phyloP scores from a whole-genome alignment of 2,329 filamentous ascomycete species.

The Aspergillus costaricaensis region DNA sequence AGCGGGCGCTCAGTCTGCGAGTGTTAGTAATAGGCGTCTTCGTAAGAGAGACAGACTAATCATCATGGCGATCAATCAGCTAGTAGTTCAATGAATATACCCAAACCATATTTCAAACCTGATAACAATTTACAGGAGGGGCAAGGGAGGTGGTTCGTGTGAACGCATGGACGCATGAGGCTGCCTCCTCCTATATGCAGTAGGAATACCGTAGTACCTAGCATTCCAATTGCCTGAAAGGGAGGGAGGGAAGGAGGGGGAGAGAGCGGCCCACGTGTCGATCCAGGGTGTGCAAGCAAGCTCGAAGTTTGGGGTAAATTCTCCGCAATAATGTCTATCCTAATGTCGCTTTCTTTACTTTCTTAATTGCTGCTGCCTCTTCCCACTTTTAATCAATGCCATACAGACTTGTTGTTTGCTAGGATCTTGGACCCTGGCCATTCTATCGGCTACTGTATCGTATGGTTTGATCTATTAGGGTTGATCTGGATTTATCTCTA shows the following conservation, averaged over 20 bases:
- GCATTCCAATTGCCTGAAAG: background rate
- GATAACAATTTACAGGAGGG: background rate
- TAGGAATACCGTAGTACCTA: no score
- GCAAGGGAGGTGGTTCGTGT: background rate
- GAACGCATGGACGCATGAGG: background rate
- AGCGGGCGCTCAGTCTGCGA: background rate
- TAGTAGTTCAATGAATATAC: no score
- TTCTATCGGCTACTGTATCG: no score
- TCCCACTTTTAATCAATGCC: no score
- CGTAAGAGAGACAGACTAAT: background rate
- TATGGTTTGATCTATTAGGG: no score
- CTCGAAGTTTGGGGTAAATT: background rate
- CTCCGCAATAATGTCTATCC: slow-evolving; percentile 1
- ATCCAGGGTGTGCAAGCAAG: background rate
- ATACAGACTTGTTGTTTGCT: no score
- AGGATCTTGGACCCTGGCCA: no score
- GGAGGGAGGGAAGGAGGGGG: background rate
- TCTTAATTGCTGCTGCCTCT: background rate
- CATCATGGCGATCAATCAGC: background rate
- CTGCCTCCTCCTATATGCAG: no score
- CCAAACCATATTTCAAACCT: no score
- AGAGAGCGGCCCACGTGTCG: background rate
- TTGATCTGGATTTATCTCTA: no score
- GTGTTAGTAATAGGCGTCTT: background rate
- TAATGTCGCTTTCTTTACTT: background rate